Base-by-base conservation (phyloP, 257 asterid genomes). In the Gentiana straminea region DNA sequence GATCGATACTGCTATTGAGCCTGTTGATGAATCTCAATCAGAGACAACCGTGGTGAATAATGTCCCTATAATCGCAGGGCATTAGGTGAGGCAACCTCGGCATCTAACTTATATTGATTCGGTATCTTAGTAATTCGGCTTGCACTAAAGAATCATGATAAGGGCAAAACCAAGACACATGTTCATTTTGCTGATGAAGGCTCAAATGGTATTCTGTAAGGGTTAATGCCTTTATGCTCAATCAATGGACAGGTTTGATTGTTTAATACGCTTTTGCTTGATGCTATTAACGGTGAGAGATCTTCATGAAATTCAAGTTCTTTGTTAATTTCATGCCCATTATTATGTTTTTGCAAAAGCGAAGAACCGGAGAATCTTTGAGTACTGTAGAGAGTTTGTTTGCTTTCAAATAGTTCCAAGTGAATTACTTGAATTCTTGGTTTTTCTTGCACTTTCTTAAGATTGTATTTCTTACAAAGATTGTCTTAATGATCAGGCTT, bases 341-440 rank as follows among this genome's bases (percentile, higher is more conserved):
- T 55, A 47, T 67, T 63, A 55, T 67, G 51, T 32, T 59, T 39
- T 11, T 62, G 70, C 70, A 64, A 33, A 54, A 51, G 58, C 47
- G 57, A 47, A 58, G 65, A 58, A 44, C 56, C 39, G 67, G 60
- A 65, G 66, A 51, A 59, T 41, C 41, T 53, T 39, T 54, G 65
- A 39, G 49, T 61, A 63, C 64, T 58, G 56, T 33, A 37, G 64
- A 57, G 64, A 51, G 11, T 71, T 58, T 48, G 11, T 71, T 58
- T 53, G 62, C 72, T 46, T 59, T 65, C 55, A 34, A 59, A 51
- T 59, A 55, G 57, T 68, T 44, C 54, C 51, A 49, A 48, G 57
- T 59, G 51, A 58, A 64, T 70, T 71, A 65, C 49, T 66, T 70
- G 65, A 67, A 54, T 62, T 49, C 49, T 47, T 66, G 52, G 59